Base-by-base conservation (phyloP, 495 filamentous ascomycete species). In the Talaromyces stipitatus region DNA sequence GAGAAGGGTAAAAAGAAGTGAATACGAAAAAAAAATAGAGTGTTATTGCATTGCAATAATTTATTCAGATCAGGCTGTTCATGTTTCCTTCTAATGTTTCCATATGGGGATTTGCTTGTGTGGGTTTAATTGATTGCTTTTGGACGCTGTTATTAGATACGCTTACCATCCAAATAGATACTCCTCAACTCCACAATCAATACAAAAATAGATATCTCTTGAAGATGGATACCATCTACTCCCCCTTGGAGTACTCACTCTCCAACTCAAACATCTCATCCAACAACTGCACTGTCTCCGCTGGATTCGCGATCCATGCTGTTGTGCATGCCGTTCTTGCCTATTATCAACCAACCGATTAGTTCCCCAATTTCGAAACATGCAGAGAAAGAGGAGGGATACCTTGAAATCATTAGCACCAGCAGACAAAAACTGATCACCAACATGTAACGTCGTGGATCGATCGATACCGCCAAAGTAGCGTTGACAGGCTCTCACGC, bases 401-500 rank as follows among this genome's bases (percentile, higher is more conserved):
- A 81, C 91, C 77, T 96, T 94, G 73, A 97, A 97, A 67, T 97
- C 95, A 71, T 98, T 98, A 3, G 91, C 91, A 0, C 95, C 95
- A 9, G 91, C 95, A 27, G 86, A 91, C 55, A 98, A 73, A 68
- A 99, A 99, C 73, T 99, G 94, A 68, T 99, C 94, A 26, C 92
- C 91, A 27, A 96, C 86, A 67, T 97, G 92, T 47, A 96, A 72
- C 0, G 87, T 90, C 60, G 80, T 82, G 46, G 73, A 69, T 12
- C 78, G 83, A 36, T 81, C 78, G 51, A 89, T 85, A 9, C 79
- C 82, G 5, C 85, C 89, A 63, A 97, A 95, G 73, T 91, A 99
- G n/a, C 82, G 78, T 74, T 97, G 94, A 57, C 90, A 96, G 0
- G 88, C 90, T 10, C 88, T 75, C 22, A 99, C 95, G 58, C 95